Percentiles rank a stretch among this genome's conserved stretches.
phyloP scores from a whole-genome alignment of 2,329 filamentous ascomycete genomes.

The Rugonectria rugulosa region DNA sequence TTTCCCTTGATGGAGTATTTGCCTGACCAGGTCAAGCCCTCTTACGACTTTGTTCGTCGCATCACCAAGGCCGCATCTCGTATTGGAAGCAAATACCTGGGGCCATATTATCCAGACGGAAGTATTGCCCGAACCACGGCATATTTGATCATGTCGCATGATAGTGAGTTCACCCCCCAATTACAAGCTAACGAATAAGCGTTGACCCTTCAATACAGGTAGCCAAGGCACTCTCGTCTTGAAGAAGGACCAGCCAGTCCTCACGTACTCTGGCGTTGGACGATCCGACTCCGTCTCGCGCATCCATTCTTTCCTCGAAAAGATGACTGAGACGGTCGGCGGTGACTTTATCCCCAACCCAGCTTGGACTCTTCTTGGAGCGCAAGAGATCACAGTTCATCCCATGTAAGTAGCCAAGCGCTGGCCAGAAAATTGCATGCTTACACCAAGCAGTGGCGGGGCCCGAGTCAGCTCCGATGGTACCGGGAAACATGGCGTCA shows the following conservation, averaged over 20 bases:
- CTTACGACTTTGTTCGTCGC: conserved; percentile 5
- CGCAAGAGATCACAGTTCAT: conserved; percentile 70
- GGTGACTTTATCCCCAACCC: conserved; percentile 68
- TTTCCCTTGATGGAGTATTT: conserved; percentile 60
- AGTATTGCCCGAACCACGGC: conserved; percentile 67
- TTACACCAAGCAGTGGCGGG: conserved; percentile 51
- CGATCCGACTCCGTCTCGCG: conserved; percentile 61
- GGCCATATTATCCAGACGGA: conserved; percentile 63
- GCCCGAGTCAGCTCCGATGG: conserved; percentile 68
- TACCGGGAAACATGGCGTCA: conserved; percentile 63
- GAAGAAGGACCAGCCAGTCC: conserved; percentile 64
- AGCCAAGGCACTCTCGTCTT: conserved; percentile 68
- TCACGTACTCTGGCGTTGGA: conserved; percentile 67
- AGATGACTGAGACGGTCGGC: conserved; percentile 64
- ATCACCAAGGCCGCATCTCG: conserved; percentile 15
- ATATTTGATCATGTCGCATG: conserved; percentile 73
- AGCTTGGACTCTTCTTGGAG: conserved; percentile 61
- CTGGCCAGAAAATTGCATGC: background rate
- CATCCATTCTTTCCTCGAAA: conserved; percentile 59
- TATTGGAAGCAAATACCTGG: conserved; percentile 61
- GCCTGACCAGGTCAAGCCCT: conserved; percentile 48
- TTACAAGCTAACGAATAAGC: background rate
- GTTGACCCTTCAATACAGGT: conserved; percentile 38
- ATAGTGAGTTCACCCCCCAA: conserved; percentile 50
- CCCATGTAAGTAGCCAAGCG: conserved; percentile 46